Conservation (phyloP, 352 stramenopile species). For the Phytophthora pluvialis region DNA sequence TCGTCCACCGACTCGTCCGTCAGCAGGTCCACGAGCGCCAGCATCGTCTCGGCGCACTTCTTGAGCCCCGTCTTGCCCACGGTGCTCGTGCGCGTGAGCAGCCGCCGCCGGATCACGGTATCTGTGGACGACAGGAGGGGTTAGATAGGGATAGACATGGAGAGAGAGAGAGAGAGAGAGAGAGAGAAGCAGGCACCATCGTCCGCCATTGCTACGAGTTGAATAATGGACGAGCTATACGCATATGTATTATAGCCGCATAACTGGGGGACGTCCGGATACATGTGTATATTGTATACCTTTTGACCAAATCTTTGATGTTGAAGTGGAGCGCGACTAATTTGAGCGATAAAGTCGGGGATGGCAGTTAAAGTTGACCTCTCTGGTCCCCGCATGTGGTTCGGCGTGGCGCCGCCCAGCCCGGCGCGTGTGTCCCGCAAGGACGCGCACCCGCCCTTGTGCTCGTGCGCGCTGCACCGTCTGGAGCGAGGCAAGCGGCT, state of each 20-base stretch:
- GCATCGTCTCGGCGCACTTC: slow-evolving; percentile 76
- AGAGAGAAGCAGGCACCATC: slow-evolving; percentile 46
- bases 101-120: slow-evolving; percentile 67
- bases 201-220: slow-evolving; percentile 34
- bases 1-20: slow-evolving; percentile 70
- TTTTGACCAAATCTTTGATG: no score
- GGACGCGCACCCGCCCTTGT: slow-evolving; percentile 45
- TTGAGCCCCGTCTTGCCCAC: slow-evolving; percentile 84
- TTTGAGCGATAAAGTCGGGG: no score
- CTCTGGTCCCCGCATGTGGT: slow-evolving; percentile 51
- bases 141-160: background rate
- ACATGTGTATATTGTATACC: no score
- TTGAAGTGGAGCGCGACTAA: no score
- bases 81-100: slow-evolving; percentile 82
- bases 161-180: background rate
- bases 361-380: no score
- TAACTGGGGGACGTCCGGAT: no score
- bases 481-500: slow-evolving; percentile 26
- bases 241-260: background rate
- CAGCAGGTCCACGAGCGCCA: slow-evolving; percentile 68
- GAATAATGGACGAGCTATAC: no score
- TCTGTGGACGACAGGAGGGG: slow-evolving; percentile 34
- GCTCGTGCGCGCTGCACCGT: slow-evolving; percentile 44
- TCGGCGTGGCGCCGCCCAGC: slow-evolving; percentile 66
- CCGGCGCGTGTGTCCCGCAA: slow-evolving; percentile 44